Evolutionary conservation across 345 rosid genomes (phyloP).

Genomic region (Rhodamnia rubescens): DNA sequence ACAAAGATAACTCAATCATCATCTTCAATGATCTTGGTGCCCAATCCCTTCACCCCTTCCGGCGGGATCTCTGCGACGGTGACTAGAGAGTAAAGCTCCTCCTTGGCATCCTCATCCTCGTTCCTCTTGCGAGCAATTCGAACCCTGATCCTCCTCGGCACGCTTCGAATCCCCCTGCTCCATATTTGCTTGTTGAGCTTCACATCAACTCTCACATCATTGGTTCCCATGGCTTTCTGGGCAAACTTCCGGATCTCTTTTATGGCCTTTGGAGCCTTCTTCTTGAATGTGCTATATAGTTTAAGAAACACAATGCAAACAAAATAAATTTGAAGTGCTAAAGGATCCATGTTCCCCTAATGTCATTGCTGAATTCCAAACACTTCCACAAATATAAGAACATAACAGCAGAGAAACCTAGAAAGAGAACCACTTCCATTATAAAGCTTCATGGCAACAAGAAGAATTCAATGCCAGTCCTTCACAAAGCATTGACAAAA

Average conservation of each 20-base stretch:
- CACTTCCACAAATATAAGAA: neutral
- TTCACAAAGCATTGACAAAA: neutral
- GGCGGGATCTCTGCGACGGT: conserved; percentile 41
- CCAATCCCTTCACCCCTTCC: conserved; percentile 39
- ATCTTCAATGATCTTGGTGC: conserved; percentile 46
- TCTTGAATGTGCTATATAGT: conserved; percentile 50
- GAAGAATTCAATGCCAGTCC: neutral
- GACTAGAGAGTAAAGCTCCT: conserved; percentile 52
- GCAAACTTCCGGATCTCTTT: conserved; percentile 56
- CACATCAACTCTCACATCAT: conserved; percentile 51
- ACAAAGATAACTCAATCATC: conserved; percentile 25
- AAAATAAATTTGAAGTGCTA: neutral
- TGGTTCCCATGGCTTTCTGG: conserved; percentile 50
- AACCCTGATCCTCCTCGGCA: conserved; percentile 49
- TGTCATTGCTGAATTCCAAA: neutral
- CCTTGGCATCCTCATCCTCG: conserved; percentile 57
- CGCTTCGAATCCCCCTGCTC: conserved; percentile 52
- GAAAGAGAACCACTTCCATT: neutral
- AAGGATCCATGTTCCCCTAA: neutral
- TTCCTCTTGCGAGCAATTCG: conserved; percentile 48
- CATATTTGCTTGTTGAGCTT: conserved; percentile 55
- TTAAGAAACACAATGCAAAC: neutral
- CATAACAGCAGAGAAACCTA: neutral
- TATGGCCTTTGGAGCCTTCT: conserved; percentile 59
- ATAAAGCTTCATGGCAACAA: neutral